Evolutionary conservation across 1,139 yeast genomes (phyloP).

Genomic region (Yamadazyma sp.): DNA sequence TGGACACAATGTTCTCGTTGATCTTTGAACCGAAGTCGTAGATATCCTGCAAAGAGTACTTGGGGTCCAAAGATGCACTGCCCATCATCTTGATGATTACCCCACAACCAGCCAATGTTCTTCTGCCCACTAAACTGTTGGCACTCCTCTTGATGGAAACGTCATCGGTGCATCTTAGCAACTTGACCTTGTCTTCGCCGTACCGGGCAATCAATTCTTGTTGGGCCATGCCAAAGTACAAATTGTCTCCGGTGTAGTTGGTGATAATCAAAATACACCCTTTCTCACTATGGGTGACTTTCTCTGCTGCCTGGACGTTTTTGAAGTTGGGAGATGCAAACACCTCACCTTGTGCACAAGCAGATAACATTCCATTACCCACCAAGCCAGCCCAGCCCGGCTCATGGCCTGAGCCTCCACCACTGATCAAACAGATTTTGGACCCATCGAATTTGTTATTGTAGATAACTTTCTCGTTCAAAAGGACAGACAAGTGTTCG

Average conservation of each 20-base stretch:
- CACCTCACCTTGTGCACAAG: constrained; percentile 47
- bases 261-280: constrained; percentile 25
- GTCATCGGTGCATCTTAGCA: constrained; percentile 39
- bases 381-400: constrained; percentile 49
- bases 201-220: constrained; percentile 28
- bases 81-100: constrained; percentile 47
- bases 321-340: constrained; percentile 46
- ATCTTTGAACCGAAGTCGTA: constrained; percentile 36
- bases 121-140: constrained; percentile 48
- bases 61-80: constrained; percentile 37
- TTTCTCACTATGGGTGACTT: constrained; percentile 22
- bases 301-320: constrained; percentile 39
- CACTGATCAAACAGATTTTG: constrained; percentile 36
- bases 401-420: constrained; percentile 44
- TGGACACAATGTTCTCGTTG: constrained; percentile 42
- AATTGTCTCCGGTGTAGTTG: constrained; percentile 34
- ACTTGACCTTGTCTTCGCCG: constrained; percentile 20
- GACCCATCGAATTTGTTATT: constrained; percentile 25
- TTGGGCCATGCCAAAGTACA: constrained; percentile 35
- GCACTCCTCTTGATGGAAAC: constrained; percentile 47
- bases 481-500: constrained; percentile 20
- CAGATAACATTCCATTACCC: constrained; percentile 44
- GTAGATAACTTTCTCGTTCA: constrained; percentile 36
- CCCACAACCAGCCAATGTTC: constrained; percentile 50
- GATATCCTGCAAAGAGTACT: constrained; percentile 32